A percentile compares a stretch with the other conserved stretches of the same genome.
These are phyloP conservation scores for Phytophthora boehmeriae DNA, from an alignment of 352 stramenopile species.

Conservation along the genomic window DNA sequence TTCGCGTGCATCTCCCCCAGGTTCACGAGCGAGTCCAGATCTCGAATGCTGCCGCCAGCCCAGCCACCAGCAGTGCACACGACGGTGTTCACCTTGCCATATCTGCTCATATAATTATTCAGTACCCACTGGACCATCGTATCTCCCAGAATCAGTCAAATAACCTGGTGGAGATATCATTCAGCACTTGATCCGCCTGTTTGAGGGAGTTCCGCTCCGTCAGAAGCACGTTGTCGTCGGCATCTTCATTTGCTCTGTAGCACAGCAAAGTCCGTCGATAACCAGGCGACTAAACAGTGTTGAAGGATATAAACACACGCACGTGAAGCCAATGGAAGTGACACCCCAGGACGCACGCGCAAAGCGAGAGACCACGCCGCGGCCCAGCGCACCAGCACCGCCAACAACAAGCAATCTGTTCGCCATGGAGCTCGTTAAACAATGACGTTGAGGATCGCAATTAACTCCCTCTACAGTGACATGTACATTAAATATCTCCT, in stretches of 20 bases:
- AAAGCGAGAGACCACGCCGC: slow-evolving; percentile 69
- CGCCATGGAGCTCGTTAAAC: slow-evolving; percentile 15
- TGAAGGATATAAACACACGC: neutral
- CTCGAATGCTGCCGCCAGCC: slow-evolving; percentile 77
- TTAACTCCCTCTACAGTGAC: slow-evolving; percentile 10
- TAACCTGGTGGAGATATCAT: slow-evolving; percentile 51
- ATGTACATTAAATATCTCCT: neutral
- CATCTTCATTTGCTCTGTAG: slow-evolving; percentile 58
- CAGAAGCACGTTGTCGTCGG: slow-evolving; percentile 50
- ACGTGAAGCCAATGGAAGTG: slow-evolving; percentile 75
- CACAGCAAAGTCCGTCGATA: neutral
- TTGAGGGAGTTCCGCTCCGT: slow-evolving; percentile 51
- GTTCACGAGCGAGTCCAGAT: slow-evolving; percentile 64
- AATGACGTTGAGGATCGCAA: neutral
- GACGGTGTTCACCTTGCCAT: slow-evolving; percentile 72
- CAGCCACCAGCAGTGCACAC: slow-evolving; percentile 84
- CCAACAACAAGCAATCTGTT: slow-evolving; percentile 84
- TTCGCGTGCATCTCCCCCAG: slow-evolving; percentile 74
- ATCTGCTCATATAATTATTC: slow-evolving; percentile 21
- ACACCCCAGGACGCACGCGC: slow-evolving; percentile 64
- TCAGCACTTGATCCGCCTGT: slow-evolving; percentile 57
- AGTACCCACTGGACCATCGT: slow-evolving; percentile 6
- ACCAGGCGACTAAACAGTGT: neutral
- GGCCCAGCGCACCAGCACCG: slow-evolving; percentile 74
- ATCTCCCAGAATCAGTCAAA: neutral